Evolutionary conservation across 169 alveolate species (phyloP), one percentile per base, ranked within the genome.

Genomic region (Plasmodium berghei): DNA sequence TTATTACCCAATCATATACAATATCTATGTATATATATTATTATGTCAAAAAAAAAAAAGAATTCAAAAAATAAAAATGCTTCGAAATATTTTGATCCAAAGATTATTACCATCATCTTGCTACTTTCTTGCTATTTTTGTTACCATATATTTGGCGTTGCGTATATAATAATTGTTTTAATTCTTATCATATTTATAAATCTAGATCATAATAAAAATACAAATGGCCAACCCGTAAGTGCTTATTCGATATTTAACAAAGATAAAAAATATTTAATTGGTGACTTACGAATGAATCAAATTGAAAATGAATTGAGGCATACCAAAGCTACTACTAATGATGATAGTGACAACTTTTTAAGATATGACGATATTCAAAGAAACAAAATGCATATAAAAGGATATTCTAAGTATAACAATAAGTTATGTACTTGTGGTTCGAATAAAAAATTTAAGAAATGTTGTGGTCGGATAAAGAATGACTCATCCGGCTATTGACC

Each of bases 281-380:
- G 88, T 9, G 88, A 75, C 49, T 75, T 75, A 52, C 46, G 88
- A 49, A 75, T 75, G 88, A 75, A 75, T 56, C 88, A 75, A 75
- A 75, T 75, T 24, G 88, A 75, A 40, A 63, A 48, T 24, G 88
- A 75, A 55, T 63, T 75, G 22, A 48, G 88, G 49, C 62, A 75
- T 67, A 48, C 54, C 10, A 75, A 14, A 40, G 26, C 24, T 75
- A 61, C 61, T n/a, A 74, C 46, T 63, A 54, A 75, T 20, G 72
- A 75, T 28, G 64, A 74, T 48, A 74, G 64, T 40, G 88, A 75
- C 22, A 75, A 75, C 34, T 45, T 75, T 75, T 34, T 75, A 62
- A 66, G 88, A 48, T 75, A 46, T 16, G 69, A 75, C 26, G 88
- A 75, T 45, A 63, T 75, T 22, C 48, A 75, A 14, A 75, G 49